Base-by-base conservation (phyloP, 305 asterid genomes). In the Petunia hybrid region DNA sequence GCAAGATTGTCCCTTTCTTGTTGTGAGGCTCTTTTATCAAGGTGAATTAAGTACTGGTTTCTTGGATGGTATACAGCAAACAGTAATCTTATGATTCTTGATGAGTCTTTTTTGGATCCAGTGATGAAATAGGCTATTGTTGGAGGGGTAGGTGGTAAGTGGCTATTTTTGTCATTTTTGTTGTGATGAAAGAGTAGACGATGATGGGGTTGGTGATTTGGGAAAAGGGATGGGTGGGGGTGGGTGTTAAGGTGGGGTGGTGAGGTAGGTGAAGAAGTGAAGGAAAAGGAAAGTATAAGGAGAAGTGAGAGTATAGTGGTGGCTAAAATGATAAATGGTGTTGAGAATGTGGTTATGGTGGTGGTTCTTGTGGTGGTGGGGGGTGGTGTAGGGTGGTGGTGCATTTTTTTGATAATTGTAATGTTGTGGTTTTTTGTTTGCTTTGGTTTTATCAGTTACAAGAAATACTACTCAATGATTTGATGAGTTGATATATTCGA, bases 21-120 rank as follows among this genome's bases (percentile, higher is more conserved):
- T 77, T 92, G 93, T 55, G 84, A 86, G 74, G 97, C 93, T 51
- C 85, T 71, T 67, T 85, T 83, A 83, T 95, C 95, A 68, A 95
- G 94, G 86, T 94, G 97, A 46, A 95, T 91, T 38, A 95, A 80
- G 80, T 95, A 95, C 76, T 84, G 87, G 80, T 95, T 95, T 8
- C 76, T 86, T 6, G 98, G 99, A 69, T 95, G 99, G 89, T 94
- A 95, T 53, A 91, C 83, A n/a, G 99, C 74, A 86, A 83, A 64
- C 5, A 95, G 93, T 2, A 95, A 91, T 43, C 99, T 88, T 35
- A 89, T 36, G 78, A 95, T 85, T 87, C 94, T 89, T 40, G 78
- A 81, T 64, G 94, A 91, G 48, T 91, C 95, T 12, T 89, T 87
- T 63, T 62, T 83, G 85, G 99, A 95, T 87, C 97, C 98, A 55